phyloP scores from a whole-genome alignment of 208 protist species.

The Phytomonas serpens region DNA sequence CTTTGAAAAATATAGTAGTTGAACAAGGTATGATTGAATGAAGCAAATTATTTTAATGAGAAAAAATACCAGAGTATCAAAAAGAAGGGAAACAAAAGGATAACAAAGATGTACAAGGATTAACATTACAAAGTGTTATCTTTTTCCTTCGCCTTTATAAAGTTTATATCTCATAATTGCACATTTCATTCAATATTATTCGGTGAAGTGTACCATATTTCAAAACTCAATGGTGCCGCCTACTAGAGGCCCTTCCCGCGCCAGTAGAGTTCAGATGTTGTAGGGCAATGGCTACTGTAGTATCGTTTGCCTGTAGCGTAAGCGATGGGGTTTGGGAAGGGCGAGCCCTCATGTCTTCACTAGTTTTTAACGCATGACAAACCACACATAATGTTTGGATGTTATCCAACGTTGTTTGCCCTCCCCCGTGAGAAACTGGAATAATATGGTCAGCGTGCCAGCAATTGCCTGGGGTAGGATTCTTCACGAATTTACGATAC shows the following conservation, averaged over 20 bases:
- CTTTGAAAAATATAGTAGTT: background rate
- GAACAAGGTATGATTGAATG: background rate
- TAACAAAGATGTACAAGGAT: background rate
- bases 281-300: conserved; percentile 10
- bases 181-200: background rate
- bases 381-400: conserved; percentile 78
- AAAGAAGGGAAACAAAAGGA: conserved; percentile 7
- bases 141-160: background rate
- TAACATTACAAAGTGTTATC: background rate
- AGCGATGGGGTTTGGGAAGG: background rate
- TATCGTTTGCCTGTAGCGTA: background rate
- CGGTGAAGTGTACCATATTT: background rate
- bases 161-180: background rate
- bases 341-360: conserved; percentile 24
- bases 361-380: conserved; percentile 69
- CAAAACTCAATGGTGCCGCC: background rate
- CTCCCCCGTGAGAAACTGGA: conserved; percentile 56
- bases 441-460: conserved; percentile 82
- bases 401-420: conserved; percentile 52
- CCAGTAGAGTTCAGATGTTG: background rate
- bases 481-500: conserved; percentile 30
- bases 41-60: background rate
- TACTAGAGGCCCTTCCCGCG: background rate
- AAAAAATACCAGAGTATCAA: background rate
- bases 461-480: conserved; percentile 52